These are phyloP conservation scores for Aspergillus taichungensis DNA, from an alignment of 495 filamentous ascomycete species.

Conservation along the genomic window DNA sequence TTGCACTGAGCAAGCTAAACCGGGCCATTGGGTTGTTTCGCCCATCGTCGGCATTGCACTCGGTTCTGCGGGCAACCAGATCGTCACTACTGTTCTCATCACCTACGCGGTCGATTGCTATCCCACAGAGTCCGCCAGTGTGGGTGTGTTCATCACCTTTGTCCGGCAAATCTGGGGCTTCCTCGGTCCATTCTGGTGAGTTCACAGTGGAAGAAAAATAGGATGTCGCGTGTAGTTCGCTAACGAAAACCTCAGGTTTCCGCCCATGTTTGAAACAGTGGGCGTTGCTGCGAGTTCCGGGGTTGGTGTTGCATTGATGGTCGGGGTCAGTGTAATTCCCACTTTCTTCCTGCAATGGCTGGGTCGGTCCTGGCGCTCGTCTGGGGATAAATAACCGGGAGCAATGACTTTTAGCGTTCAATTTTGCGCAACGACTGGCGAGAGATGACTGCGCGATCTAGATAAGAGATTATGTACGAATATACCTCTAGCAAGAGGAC, in stretches of 20 bases:
- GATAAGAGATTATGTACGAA: too few species aligned
- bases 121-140: slow-evolving; percentile 34
- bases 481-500: too few species aligned
- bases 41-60: slow-evolving; percentile 44
- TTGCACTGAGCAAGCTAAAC: slow-evolving; percentile 25
- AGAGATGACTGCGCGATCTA: too few species aligned
- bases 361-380: slow-evolving; percentile 18
- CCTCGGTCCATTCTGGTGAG: slow-evolving; percentile 48
- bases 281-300: slow-evolving; percentile 35
- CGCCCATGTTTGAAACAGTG: slow-evolving; percentile 40
- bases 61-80: slow-evolving; percentile 43
- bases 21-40: slow-evolving; percentile 37
- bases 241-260: slow-evolving; percentile 31
- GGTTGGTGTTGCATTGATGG: slow-evolving; percentile 31
- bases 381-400: slow-evolving; percentile 1
- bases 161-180: slow-evolving; percentile 48
- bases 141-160: slow-evolving; percentile 49
- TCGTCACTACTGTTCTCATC: slow-evolving; percentile 46
- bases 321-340: slow-evolving; percentile 38
- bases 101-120: slow-evolving; percentile 47
- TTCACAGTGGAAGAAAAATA: not conserved
- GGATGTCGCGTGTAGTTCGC: not conserved
- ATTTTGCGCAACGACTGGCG: not conserved
- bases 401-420: not conserved
- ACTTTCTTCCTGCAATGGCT: slow-evolving; percentile 31